Evolutionary conservation across 1,139 yeast species (phyloP), one percentile per base, ranked within the genome.

Genomic region (Waltiozyma sp.): DNA sequence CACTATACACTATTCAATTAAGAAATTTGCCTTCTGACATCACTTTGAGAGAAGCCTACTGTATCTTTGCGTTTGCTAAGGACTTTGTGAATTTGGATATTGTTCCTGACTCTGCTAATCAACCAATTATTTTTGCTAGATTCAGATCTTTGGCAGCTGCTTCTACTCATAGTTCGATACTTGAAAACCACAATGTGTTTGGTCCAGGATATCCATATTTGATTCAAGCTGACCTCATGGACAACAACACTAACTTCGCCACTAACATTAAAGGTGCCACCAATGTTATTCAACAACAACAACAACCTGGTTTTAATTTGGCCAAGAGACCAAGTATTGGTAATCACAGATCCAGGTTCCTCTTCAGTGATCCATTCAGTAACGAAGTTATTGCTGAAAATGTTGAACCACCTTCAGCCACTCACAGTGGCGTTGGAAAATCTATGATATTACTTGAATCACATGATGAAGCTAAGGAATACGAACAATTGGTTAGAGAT

Each of bases 61-160:
- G 85, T 33, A 70, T 89, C 28, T 89, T 89, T 59, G 75, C 96
- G 8, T 70, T 89, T 51, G 94, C 94, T 18, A 69, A 73, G 45
- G 95, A 86, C 53, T 86, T 83, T 51, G 59, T 79, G 33, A 62
- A 68, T 50, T 71, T 84, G 42, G 95, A 85, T 51, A 61, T 86
- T 11, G 15, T 51, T 16, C 45, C 51, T 37, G 51, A 54, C 45
- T 55, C 53, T 18, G 51, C 40, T 44, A 52, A 44, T 41, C 42
- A 44, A 37, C 55, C 53, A 2, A 65, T 69, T 31, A 68, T 81
- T 33, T 64, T 67, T 46, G 95, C 91, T 6, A 77, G 70, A 54
- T 85, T 87, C 64, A 74, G 72, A 50, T 73, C 80, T 41, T 59
- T 74, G 40, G 72, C 73, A 48, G 71, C 86, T 37, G 91, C 93